Base-by-base conservation (phyloP, 176 grass and related monocot genomes). In the Canna indica region DNA sequence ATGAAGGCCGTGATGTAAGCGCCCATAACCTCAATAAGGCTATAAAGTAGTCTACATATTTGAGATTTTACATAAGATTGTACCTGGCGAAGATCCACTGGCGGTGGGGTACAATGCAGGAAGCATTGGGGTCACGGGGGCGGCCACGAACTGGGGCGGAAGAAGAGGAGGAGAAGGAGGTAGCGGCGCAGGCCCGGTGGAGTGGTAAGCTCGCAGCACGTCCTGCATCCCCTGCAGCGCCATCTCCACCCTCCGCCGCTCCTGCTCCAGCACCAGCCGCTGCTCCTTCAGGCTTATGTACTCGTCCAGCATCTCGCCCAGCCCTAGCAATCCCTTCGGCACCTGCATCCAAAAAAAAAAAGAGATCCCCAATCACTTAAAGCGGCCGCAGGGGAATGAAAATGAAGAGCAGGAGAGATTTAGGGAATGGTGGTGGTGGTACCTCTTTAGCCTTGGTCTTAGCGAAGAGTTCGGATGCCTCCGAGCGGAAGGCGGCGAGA, bases 251-350 rank as follows among this genome's bases (percentile, higher is more conserved):
- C 77, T 69, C 27, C 30, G 54, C 46, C 62, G 41, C 20, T 85
- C 77, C 33, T 71, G 67, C 24, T 80, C 82, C 67, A 91, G 28
- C 69, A 78, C 42, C 65, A 91, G 15, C 65, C 83, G 67, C 7
- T 80, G 42, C 62, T 84, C 91, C 83, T 96, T 96, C 70, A 96
- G 81, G 53, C 52, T 42, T 61, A 96, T 88, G 78, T 96, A 96
- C 69, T 91, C 91, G 72, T 91, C 69, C 34, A 96, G 81, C 58
- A 96, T 96, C 69, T 96, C 79, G 20, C 59, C 76, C 47, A 96
- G 70, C 4, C 85, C 78, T 47, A 96, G 52, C 69, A 86, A 77
- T 14, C 83, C 83, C 74, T 79, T 90, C 25, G 79, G 82, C 4
- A 77, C 36, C 0, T 82, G 48, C 24, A 75, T n/a, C 20, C 29